phyloP scores from a whole-genome alignment of 495 filamentous ascomycete genomes.

The Xylona heveae region DNA sequence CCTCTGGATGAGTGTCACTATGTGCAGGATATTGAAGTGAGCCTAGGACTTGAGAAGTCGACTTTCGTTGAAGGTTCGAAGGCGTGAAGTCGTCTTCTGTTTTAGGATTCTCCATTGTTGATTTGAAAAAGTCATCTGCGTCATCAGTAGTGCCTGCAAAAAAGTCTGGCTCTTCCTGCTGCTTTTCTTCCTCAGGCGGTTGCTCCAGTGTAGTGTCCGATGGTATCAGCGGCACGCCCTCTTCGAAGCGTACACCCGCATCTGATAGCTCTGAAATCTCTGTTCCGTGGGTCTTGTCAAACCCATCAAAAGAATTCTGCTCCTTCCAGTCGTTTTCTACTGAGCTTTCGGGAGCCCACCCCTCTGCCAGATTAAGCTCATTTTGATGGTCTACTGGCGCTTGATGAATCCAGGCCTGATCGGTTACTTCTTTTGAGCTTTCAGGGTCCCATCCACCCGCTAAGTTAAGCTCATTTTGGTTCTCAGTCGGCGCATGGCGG shows the following conservation, averaged over 20 bases:
- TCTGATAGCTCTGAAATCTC: constrained; percentile 21
- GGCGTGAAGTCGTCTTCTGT: not conserved
- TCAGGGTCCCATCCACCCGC: not conserved
- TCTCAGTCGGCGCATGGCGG: too few relatives aligned
- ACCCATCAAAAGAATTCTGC: constrained; percentile 8
- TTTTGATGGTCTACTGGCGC: too few relatives aligned
- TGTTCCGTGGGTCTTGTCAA: constrained; percentile 19
- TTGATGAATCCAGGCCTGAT: too few relatives aligned
- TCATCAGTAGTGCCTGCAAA: constrained; percentile 19
- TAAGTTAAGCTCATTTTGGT: too few relatives aligned
- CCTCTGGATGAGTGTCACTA: not conserved
- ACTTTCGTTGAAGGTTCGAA: constrained; percentile 19
- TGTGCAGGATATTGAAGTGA: constrained; percentile 6
- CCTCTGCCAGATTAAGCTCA: not conserved
- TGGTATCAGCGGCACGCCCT: constrained; percentile 21
- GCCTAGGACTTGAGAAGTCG: constrained; percentile 20
- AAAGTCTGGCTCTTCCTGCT: constrained; percentile 8
- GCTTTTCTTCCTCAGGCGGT: constrained; percentile 8
- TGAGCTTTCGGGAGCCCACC: not conserved
- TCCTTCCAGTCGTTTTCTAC: constrained; percentile 5
- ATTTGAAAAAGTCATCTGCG: constrained; percentile 19
- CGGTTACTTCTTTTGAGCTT: not conserved
- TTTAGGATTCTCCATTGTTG: constrained; percentile 6
- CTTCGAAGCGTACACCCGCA: constrained; percentile 24
- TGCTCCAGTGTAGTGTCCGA: constrained; percentile 8